A percentile compares a stretch with the other conserved stretches of the same genome.
Conservation (phyloP, 805 yeast species). For the Teunomyces lycoperdinae region DNA sequence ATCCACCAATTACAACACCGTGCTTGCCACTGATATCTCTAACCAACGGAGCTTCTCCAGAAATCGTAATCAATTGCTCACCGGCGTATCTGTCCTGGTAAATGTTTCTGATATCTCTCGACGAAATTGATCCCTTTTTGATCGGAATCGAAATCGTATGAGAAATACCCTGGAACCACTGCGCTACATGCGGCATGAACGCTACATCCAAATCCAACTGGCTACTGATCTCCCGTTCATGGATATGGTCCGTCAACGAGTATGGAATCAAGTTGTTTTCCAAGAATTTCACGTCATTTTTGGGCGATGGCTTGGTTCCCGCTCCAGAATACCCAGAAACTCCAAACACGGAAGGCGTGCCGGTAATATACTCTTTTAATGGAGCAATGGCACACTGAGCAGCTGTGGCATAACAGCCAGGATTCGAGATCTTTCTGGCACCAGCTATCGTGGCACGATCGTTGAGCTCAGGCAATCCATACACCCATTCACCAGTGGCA, state of each 20-base stretch:
- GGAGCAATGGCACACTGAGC: constrained; percentile 91
- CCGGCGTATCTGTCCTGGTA: constrained; percentile 86
- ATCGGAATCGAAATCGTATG: constrained; percentile 90
- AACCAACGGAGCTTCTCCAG: constrained; percentile 92
- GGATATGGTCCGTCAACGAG: constrained; percentile 93
- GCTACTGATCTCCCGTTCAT: constrained; percentile 86
- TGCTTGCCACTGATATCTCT: constrained; percentile 90
- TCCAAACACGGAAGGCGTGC: constrained; percentile 86
- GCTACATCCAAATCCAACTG: constrained; percentile 79
- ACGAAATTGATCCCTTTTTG: constrained; percentile 57
- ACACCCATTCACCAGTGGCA: constrained; percentile 80
- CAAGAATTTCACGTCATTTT: constrained; percentile 77
- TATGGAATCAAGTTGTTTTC: constrained; percentile 88
- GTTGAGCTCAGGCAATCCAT: constrained; percentile 92
- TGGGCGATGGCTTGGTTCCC: constrained; percentile 97
- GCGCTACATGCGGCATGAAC: constrained; percentile 96
- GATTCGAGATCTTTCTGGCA: constrained; percentile 86
- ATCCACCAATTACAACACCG: constrained; percentile 93
- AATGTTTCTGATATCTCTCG: constrained; percentile 79
- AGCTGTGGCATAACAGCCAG: constrained; percentile 99
- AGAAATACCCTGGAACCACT: constrained; percentile 98
- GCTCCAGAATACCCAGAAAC: constrained; percentile 99
- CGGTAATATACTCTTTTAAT: constrained; percentile 60
- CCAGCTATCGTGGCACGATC: constrained; percentile 61
- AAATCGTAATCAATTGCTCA: constrained; percentile 79